Evolutionary conservation across 352 stramenopile species (phyloP).

Genomic region (Phytophthora pinifolia): DNA sequence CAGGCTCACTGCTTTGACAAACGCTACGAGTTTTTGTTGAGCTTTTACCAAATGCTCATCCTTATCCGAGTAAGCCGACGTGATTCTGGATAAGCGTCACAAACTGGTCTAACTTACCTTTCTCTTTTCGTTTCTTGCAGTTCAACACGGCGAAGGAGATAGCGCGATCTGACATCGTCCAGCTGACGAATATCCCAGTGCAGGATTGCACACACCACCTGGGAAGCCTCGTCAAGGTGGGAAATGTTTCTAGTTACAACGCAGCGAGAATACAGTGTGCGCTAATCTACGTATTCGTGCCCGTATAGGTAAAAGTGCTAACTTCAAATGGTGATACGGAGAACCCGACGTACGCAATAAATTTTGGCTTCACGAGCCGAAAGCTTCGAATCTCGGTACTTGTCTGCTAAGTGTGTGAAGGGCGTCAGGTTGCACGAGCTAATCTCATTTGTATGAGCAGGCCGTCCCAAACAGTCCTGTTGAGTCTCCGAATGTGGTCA

Average conservation of each 20-base stretch:
- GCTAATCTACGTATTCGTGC: not conserved
- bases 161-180: conserved; percentile 32
- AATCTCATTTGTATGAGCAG: conserved; percentile 15
- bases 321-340: conserved; percentile 22
- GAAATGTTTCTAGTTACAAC: not conserved
- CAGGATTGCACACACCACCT: conserved; percentile 69
- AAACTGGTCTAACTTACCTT: not conserved
- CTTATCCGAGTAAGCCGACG: conserved; percentile 52
- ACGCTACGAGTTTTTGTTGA: conserved; percentile 78
- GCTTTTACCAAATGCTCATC: conserved; percentile 86
- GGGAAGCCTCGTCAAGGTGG: conserved; percentile 71
- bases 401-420: not conserved
- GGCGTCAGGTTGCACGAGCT: not conserved
- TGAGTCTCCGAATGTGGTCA: conserved; percentile 62
- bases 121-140: conserved; percentile 24
- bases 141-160: conserved; percentile 64
- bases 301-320: conserved; percentile 44
- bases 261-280: not conserved
- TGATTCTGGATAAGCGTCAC: not conserved
- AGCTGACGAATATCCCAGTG: conserved; percentile 58
- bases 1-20: conserved; percentile 72
- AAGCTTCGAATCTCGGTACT: conserved; percentile 56
- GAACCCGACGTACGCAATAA: conserved; percentile 41
- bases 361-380: conserved; percentile 46
- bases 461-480: conserved; percentile 63